Percentiles rank a stretch among this genome's conserved stretches.
These are phyloP conservation scores for Moelleriella libera DNA, from an alignment of 2,329 filamentous ascomycete species.

Conservation along the genomic window DNA sequence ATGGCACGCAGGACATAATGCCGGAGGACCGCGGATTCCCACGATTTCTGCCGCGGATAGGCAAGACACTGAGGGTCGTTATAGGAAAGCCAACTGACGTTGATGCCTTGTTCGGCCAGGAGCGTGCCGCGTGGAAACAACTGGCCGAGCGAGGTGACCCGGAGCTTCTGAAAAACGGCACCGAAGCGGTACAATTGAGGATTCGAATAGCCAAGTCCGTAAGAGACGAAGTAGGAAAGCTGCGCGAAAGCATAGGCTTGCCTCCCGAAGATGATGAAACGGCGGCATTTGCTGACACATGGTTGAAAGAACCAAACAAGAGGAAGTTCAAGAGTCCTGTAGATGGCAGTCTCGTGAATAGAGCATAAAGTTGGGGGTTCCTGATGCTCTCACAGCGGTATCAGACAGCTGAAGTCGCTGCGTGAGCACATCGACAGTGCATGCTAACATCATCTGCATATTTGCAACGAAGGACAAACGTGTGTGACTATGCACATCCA, in stretches of 20 bases:
- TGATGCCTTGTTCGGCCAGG: constrained; percentile 62
- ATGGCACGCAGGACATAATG: constrained; percentile 82
- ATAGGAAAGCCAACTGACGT: constrained; percentile 69
- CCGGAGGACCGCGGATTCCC: constrained; percentile 68
- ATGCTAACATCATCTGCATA: too few species aligned
- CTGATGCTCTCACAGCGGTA: too few species aligned
- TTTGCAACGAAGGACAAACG: too few species aligned
- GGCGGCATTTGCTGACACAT: constrained; percentile 67
- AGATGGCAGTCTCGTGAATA: constrained; percentile 35
- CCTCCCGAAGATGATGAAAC: constrained; percentile 67
- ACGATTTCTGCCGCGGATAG: constrained; percentile 62
- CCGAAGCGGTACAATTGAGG: constrained; percentile 55
- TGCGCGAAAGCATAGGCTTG: constrained; percentile 58
- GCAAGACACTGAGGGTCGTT: constrained; percentile 55
- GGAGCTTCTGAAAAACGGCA: constrained; percentile 23
- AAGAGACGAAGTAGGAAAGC: constrained; percentile 64
- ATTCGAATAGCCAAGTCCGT: constrained; percentile 70
- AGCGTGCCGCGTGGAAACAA: constrained; percentile 60
- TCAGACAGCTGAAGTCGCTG: too few species aligned
- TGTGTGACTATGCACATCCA: too few species aligned
- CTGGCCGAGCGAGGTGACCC: constrained; percentile 40
- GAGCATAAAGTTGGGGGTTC: constrained; percentile 5
- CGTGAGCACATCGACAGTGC: too few species aligned
- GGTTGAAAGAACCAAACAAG: constrained; percentile 39
- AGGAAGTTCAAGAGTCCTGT: constrained; percentile 38